These are phyloP conservation scores for Exophiala aquamarina DNA, from an alignment of 2,329 filamentous ascomycete species.

Conservation along the genomic window DNA sequence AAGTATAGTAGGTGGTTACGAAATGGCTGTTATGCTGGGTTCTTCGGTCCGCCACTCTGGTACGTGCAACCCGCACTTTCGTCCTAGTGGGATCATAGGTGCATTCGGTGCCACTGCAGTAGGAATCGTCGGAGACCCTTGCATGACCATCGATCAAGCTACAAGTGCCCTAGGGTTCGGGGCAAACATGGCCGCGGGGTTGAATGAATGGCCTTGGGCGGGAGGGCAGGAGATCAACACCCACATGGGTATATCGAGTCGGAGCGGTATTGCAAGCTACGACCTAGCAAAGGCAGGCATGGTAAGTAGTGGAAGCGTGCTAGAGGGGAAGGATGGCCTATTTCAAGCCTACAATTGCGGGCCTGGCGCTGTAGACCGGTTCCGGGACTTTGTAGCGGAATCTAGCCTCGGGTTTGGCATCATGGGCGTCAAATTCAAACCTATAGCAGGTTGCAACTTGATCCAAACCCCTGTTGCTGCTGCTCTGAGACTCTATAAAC, in stretches of 20 bases:
- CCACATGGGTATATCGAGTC: constrained; percentile 12
- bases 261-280: constrained; percentile 7
- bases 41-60: constrained; percentile 2
- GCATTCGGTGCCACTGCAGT: constrained; percentile 9
- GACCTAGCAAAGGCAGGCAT: constrained; percentile 15
- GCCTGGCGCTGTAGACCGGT: not conserved
- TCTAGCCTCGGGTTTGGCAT: constrained; percentile 6
- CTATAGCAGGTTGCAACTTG: constrained; percentile 17
- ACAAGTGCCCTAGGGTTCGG: constrained; percentile 8
- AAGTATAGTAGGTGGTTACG: constrained; percentile 12
- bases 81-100: constrained; percentile 10
- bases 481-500: constrained; percentile 4
- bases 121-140: constrained; percentile 1
- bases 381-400: constrained; percentile 5
- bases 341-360: constrained; percentile 10
- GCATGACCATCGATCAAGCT: not conserved
- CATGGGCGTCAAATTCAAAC: constrained; percentile 15
- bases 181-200: constrained; percentile 11
- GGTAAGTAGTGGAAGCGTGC: constrained; percentile 6
- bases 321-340: constrained; percentile 17
- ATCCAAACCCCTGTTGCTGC: constrained; percentile 12
- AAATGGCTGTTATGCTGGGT: constrained; percentile 12
- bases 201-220: constrained; percentile 16
- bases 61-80: constrained; percentile 10
- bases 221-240: constrained; percentile 16